These are phyloP conservation scores for Blastocystis sp. DNA, from an alignment of 352 stramenopile genomes.

Conservation along the genomic window DNA sequence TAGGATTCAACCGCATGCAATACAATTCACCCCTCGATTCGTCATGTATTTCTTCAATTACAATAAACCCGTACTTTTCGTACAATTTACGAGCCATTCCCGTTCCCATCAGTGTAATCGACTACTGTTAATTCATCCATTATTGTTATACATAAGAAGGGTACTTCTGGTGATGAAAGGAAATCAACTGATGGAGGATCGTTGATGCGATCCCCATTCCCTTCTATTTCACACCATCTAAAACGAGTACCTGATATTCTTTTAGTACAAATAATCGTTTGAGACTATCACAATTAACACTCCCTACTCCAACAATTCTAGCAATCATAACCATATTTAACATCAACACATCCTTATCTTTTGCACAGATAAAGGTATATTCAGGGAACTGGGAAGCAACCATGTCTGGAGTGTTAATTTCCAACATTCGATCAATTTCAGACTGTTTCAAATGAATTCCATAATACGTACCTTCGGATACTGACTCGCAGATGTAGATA, in stretches of 20 bases:
- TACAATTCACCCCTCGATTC: not conserved
- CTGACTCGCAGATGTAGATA: not conserved
- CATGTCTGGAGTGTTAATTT: not conserved
- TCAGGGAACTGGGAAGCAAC: not conserved
- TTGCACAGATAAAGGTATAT: not conserved
- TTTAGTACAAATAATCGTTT: slow-evolving; percentile 23
- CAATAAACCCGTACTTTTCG: not conserved
- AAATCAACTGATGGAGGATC: not conserved
- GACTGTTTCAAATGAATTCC: not conserved
- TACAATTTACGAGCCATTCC: not conserved
- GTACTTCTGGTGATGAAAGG: not conserved
- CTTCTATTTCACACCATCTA: not conserved
- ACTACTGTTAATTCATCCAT: not conserved
- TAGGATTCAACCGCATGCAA: not conserved
- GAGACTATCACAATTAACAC: not conserved
- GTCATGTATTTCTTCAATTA: slow-evolving; percentile 6
- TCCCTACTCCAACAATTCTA: slow-evolving; percentile 37
- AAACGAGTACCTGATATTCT: not conserved
- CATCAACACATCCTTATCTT: not conserved
- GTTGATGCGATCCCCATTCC: not conserved
- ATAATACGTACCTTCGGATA: not conserved
- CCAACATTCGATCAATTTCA: not conserved
- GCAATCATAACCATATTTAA: not conserved
- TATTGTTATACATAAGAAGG: not conserved
- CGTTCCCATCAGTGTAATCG: not conserved